A percentile compares a stretch with the other conserved stretches of the same genome.
These are phyloP conservation scores for Leptodontidium sp. DNA, from an alignment of 2,329 filamentous ascomycete species.

Conservation along the genomic window DNA sequence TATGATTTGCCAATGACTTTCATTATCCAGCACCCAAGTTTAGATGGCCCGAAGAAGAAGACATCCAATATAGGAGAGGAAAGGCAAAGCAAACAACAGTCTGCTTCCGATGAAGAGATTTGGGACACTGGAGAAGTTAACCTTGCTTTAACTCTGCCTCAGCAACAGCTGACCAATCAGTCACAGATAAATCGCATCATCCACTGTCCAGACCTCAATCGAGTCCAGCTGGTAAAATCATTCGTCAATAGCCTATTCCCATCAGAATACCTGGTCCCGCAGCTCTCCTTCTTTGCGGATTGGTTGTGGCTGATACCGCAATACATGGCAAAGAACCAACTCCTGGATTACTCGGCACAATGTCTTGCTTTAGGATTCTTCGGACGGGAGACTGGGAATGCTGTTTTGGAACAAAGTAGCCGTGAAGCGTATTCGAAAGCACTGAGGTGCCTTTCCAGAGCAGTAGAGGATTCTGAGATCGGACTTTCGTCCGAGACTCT, in stretches of 20 bases:
- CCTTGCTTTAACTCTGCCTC: no score
- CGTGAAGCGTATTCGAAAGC: neutral
- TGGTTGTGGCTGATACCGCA: neutral
- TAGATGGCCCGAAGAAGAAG: no score
- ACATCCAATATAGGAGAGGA: no score
- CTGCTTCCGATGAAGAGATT: no score
- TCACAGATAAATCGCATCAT: neutral
- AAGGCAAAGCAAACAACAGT: no score
- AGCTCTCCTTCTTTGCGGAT: neutral
- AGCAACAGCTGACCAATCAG: no score
- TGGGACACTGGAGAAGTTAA: no score
- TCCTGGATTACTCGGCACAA: neutral
- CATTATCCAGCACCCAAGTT: no score
- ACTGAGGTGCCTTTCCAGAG: neutral
- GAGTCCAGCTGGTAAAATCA: neutral
- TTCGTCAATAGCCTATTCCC: neutral
- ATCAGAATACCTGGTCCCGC: neutral
- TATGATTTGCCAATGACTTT: no score
- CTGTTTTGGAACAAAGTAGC: neutral
- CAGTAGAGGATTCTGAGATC: no score
- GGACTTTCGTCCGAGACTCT: no score
- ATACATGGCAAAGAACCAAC: neutral
- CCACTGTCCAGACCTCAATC: neutral
- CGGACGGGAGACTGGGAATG: neutral
- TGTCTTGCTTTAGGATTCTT: neutral